Percentiles rank a stretch among this genome's conserved stretches.
Conservation (phyloP, 768 basidiomycete genomes). For the Pisolithus orientalis region DNA sequence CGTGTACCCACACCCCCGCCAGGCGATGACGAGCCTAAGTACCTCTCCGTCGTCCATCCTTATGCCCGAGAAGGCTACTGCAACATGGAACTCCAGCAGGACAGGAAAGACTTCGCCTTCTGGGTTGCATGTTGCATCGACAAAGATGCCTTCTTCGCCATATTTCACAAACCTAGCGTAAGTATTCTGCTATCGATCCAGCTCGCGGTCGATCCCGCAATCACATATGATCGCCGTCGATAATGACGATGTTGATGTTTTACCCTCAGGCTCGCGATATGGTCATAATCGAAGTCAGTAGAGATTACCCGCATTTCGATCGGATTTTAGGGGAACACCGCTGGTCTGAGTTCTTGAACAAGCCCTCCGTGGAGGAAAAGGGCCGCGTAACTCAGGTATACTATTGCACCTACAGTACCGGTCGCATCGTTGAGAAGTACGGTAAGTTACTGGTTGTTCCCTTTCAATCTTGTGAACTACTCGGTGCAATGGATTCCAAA, state of each 20-base stretch:
- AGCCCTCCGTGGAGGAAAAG: conserved; percentile 25
- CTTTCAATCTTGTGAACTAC: neutral
- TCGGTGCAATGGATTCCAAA: neutral
- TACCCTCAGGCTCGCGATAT: conserved; percentile 34
- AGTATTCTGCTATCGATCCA: conserved; percentile 11
- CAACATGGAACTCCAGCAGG: conserved; percentile 34
- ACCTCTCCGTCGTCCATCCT: conserved; percentile 39
- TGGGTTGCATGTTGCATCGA: conserved; percentile 40
- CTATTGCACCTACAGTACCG: conserved; percentile 33
- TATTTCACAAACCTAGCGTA: conserved; percentile 42
- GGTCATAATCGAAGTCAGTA: conserved; percentile 38
- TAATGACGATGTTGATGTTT: neutral
- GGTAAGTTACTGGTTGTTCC: conserved; percentile 25
- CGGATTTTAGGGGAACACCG: conserved; percentile 36
- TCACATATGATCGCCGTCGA: neutral
- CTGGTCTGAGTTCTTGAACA: conserved; percentile 35
- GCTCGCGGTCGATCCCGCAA: neutral
- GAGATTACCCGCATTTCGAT: conserved; percentile 26
- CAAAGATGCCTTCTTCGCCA: conserved; percentile 28
- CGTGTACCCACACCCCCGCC: conserved; percentile 38
- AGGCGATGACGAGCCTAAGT: conserved; percentile 38
- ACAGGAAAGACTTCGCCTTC: conserved; percentile 32
- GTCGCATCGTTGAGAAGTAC: conserved; percentile 38
- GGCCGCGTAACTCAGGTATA: conserved; percentile 29
- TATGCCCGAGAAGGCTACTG: conserved; percentile 34